A percentile compares a stretch with the other conserved stretches of the same genome.
phyloP scores from a whole-genome alignment of 345 rosid genomes.

The Pistacia atlantica region DNA sequence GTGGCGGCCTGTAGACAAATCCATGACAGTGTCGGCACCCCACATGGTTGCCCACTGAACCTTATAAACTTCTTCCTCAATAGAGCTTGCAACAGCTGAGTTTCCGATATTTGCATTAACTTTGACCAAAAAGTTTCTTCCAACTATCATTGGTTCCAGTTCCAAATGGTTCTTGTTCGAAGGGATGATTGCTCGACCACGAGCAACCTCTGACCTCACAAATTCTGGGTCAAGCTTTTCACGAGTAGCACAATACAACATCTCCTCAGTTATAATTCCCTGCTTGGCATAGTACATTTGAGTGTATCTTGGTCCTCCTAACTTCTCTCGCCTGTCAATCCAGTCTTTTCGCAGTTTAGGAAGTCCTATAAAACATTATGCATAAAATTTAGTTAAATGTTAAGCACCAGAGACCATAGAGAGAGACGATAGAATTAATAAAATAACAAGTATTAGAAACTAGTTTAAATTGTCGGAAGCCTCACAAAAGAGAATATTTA shows the following conservation, averaged over 20 bases:
- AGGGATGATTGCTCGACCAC: slow-evolving; percentile 96
- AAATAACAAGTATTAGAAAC: neutral
- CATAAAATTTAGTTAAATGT: slow-evolving; percentile 9
- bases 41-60: slow-evolving; percentile 99
- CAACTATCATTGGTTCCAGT: slow-evolving; percentile 95
- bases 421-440: neutral
- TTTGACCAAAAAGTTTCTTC: slow-evolving; percentile 93
- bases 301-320: slow-evolving; percentile 79
- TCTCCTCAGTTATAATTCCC: slow-evolving; percentile 94
- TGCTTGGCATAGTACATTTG: slow-evolving; percentile 99
- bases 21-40: slow-evolving; percentile 99
- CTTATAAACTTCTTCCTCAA: slow-evolving; percentile 97
- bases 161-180: slow-evolving; percentile 96
- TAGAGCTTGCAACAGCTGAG: slow-evolving; percentile 94
- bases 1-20: slow-evolving; percentile 96
- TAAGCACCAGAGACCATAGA: neutral
- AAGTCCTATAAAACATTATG: slow-evolving; percentile 61
- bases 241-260: slow-evolving; percentile 86
- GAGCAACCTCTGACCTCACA: slow-evolving; percentile 95
- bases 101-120: slow-evolving; percentile 98
- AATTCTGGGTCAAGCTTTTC: slow-evolving; percentile 98
- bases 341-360: slow-evolving; percentile 85
- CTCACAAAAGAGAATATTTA: slow-evolving; percentile 8
- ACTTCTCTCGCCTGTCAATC: slow-evolving; percentile 80
- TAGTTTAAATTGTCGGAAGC: neutral